phyloP scores from a whole-genome alignment of 768 basidiomycete species.

The Termitomyces sp. region DNA sequence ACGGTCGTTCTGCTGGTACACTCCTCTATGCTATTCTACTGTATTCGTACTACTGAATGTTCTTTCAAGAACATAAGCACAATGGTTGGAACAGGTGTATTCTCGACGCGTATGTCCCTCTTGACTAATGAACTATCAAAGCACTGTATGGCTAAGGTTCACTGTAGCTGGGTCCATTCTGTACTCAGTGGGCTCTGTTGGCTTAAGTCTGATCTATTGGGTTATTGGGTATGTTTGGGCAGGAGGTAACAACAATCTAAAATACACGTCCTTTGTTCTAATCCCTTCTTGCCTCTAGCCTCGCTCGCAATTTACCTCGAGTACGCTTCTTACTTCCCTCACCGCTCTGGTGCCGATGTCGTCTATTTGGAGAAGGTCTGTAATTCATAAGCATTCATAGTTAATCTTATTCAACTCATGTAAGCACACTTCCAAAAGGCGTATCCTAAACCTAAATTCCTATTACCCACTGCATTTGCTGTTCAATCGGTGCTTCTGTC shows the following conservation, averaged over 20 bases:
- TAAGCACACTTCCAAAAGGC: constrained; percentile 20
- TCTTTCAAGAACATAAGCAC: constrained; percentile 25
- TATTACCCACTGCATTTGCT: constrained; percentile 38
- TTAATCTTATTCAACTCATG: not conserved
- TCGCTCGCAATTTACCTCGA: constrained; percentile 36
- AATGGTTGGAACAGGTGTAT: constrained; percentile 35
- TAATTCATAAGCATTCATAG: not conserved
- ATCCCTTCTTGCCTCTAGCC: constrained; percentile 12
- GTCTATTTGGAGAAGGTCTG: constrained; percentile 39
- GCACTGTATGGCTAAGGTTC: not conserved
- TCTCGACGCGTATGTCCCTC: constrained; percentile 21
- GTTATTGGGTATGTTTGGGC: constrained; percentile 31
- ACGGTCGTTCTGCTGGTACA: constrained; percentile 11
- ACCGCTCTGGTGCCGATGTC: constrained; percentile 43
- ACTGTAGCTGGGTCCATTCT: constrained; percentile 28
- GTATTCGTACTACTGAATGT: not conserved
- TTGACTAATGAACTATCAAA: not conserved
- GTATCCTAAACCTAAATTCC: constrained; percentile 34
- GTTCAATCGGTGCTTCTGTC: constrained; percentile 32
- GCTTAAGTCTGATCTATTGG: constrained; percentile 34
- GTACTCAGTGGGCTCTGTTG: constrained; percentile 30
- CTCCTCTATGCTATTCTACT: not conserved
- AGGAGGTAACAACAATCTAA: constrained; percentile 18
- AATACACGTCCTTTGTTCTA: too few relatives aligned
- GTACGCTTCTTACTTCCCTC: constrained; percentile 41